Evolutionary conservation across 352 stramenopile species (phyloP), one percentile per base, ranked within the genome.

Genomic region (Phytophthora ramorum): DNA sequence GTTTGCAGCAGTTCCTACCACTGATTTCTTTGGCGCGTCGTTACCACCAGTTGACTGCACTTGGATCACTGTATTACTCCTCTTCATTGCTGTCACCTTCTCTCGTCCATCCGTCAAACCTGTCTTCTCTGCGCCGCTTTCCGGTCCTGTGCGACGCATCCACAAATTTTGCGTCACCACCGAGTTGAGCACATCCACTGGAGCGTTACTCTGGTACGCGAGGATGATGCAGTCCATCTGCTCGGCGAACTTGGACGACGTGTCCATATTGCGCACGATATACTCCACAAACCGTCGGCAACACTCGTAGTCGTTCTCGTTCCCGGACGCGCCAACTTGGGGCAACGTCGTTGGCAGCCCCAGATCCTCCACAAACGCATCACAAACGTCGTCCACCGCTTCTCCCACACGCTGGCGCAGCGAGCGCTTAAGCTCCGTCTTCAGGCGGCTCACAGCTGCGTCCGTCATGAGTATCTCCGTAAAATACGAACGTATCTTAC

Each of bases 211-310:
- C 63, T 88, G 79, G 51, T 68, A 88, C 7, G 78, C 78, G 20
- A 87, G 73, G 46, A 90, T 87, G 34, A 90, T 68, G 40, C 81
- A 78, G 43, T 87, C 79, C 81, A 90, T 90, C 48, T 90, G 78
- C 60, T 77, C 52, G 7, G 55, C 54, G 51, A 90, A 90, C 26
- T 71, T 66, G 12, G 63, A 63, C 34, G 78, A 84, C 32, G 79
- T 90, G 38, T 65, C 64, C 79, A 90, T 87, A 63, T 88, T 81
- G 2, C 41, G 58, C 5, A 48, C 50, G 43, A 88, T 88, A 53
- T 85, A 88, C 41, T 62, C 19, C 22, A 87, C 76, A 50, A 90
- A 60, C 26, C 58, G 74, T 44, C 71, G 60, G 66, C 78, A 90
- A 70, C 75, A 85, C 13, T 46, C 71, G 56, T 79, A 76, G 66